Percentiles rank a stretch among this genome's conserved stretches.
phyloP scores from a whole-genome alignment of 305 asterid genomes.

The Fraxinus platypoda region DNA sequence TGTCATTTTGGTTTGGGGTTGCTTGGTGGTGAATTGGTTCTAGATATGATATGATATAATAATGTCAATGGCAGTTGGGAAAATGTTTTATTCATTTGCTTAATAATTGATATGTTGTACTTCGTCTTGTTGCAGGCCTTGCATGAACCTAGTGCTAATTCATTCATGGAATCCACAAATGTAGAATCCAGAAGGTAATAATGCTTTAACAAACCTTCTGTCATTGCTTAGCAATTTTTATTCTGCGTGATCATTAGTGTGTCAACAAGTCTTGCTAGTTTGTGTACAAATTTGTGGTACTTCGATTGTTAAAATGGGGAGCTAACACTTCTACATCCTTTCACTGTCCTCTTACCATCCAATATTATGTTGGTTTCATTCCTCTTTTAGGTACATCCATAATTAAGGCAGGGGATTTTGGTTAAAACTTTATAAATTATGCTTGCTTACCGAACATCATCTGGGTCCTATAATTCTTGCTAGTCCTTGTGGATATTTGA shows the following conservation, averaged over 20 bases:
- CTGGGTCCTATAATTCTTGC: not conserved
- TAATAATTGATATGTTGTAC: not conserved
- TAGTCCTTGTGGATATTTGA: not conserved
- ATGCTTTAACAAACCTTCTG: not conserved
- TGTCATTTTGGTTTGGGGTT: not conserved
- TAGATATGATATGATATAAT: not conserved
- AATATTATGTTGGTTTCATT: not conserved
- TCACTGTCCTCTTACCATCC: not conserved
- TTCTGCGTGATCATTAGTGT: not conserved
- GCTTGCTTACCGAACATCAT: not conserved
- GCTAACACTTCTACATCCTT: not conserved
- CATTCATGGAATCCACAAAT: slow-evolving; percentile 26
- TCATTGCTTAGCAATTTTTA: not conserved
- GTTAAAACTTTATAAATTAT: not conserved
- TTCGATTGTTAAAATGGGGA: not conserved
- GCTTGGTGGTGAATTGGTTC: not conserved
- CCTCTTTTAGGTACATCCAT: not conserved
- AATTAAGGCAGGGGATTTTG: not conserved
- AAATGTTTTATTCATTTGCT: not conserved
- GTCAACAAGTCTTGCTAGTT: not conserved
- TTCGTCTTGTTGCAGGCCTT: slow-evolving; percentile 32
- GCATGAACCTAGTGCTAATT: slow-evolving; percentile 18
- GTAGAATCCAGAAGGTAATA: slow-evolving; percentile 39
- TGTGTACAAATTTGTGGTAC: not conserved
- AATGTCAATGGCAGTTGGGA: not conserved